phyloP scores from a whole-genome alignment of 805 yeast genomes.

The Schwanniomyces pseudopolymorphus region DNA sequence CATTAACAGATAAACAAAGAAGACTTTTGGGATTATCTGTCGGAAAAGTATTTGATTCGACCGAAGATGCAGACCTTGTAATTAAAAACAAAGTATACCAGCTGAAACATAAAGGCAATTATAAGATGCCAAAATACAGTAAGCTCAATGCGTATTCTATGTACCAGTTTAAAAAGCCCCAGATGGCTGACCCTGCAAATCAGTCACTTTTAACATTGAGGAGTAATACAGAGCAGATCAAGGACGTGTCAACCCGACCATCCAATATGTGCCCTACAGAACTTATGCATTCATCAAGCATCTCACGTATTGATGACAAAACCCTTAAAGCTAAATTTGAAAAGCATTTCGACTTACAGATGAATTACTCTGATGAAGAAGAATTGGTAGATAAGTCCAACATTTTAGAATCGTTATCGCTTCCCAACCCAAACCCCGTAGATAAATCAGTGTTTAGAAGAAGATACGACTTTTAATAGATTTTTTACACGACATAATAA shows the following conservation, averaged over 20 bases:
- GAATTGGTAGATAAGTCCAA: slow-evolving; percentile 1
- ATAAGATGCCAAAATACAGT: slow-evolving; percentile 20
- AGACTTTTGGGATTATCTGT: slow-evolving; percentile 41
- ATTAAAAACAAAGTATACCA: slow-evolving; percentile 23
- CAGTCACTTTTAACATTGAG: background rate
- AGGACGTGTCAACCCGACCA: background rate
- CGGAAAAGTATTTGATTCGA: slow-evolving; percentile 7
- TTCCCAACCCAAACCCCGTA: background rate
- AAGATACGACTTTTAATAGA: slow-evolving; percentile 2
- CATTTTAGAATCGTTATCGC: background rate
- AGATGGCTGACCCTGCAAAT: background rate
- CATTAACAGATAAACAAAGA: slow-evolving; percentile 47
- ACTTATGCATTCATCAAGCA: background rate
- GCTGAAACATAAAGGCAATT: slow-evolving; percentile 8
- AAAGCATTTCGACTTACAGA: slow-evolving; percentile 9
- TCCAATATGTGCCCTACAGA: background rate
- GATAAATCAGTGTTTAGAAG: background rate
- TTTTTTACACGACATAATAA: background rate
- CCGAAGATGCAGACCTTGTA: slow-evolving; percentile 16
- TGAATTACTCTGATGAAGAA: slow-evolving; percentile 4
- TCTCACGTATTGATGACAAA: slow-evolving; percentile 1
- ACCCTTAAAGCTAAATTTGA: slow-evolving; percentile 6
- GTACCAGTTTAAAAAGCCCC: slow-evolving; percentile 1
- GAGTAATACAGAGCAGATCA: background rate
- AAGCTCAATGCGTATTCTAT: slow-evolving; percentile 1